Evolutionary conservation across 2,329 filamentous ascomycete species (phyloP).

Genomic region (Aspergillus luchuensis): DNA sequence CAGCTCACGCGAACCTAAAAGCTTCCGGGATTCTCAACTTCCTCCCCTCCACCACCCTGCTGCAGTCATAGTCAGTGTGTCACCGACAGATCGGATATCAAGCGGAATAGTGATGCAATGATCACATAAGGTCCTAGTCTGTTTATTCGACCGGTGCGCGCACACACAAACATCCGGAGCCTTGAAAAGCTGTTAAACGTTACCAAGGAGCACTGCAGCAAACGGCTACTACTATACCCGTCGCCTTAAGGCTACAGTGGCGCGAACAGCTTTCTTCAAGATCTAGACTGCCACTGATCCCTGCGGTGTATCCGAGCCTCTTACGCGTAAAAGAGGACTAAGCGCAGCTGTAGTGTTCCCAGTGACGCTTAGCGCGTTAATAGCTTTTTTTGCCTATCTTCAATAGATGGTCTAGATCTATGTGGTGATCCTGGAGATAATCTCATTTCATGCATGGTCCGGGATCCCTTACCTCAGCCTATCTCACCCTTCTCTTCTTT

Average conservation of each 20-base stretch:
- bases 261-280: not conserved
- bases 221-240: not conserved
- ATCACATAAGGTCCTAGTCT: not conserved
- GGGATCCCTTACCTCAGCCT: too few relatives aligned
- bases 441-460: too few relatives aligned
- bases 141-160: not conserved
- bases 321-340: not conserved
- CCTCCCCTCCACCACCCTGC: not conserved
- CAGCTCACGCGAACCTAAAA: not conserved
- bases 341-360: not conserved
- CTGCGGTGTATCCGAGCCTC: not conserved
- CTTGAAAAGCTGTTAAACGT: not conserved
- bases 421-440: too few relatives aligned
- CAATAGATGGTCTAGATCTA: too few relatives aligned
- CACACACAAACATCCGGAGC: not conserved
- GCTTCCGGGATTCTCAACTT: not conserved
- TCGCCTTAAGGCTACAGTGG: not conserved
- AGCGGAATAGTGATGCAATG: not conserved
- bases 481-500: too few relatives aligned
- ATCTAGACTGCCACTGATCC: not conserved
- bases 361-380: not conserved
- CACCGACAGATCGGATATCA: not conserved
- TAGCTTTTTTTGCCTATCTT: too few relatives aligned
- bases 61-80: slow-evolving; percentile 3
- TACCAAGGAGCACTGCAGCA: not conserved